Evolutionary conservation across 441 rosid species (phyloP).

Genomic region (Pelargonium exstipulatum): DNA sequence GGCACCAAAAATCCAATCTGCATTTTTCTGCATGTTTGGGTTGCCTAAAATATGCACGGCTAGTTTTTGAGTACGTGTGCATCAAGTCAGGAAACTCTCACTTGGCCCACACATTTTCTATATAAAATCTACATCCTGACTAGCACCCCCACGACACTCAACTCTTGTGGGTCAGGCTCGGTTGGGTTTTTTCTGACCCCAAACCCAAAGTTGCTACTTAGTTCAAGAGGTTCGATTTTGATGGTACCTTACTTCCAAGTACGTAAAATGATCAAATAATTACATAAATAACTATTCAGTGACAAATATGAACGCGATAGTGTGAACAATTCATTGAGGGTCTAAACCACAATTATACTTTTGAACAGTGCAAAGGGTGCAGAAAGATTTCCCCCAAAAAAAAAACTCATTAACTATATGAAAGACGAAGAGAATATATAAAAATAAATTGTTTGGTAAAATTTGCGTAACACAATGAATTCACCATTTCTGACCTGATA

Average conservation of each 20-base stretch:
- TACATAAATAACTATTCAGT: neutral
- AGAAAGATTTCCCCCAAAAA: too few species aligned
- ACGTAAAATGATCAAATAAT: neutral
- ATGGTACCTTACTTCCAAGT: neutral
- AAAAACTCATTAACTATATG: neutral
- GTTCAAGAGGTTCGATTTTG: neutral
- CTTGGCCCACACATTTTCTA: too few species aligned
- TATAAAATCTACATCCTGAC: too few species aligned
- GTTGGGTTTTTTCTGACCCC: too few species aligned
- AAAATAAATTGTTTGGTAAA: neutral
- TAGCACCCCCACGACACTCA: too few species aligned
- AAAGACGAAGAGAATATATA: neutral
- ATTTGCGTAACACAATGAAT: constrained; percentile 4
- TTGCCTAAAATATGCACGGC: too few species aligned
- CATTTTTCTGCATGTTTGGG: too few species aligned
- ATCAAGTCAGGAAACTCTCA: too few species aligned
- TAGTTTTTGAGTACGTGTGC: too few species aligned
- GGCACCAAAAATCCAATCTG: neutral
- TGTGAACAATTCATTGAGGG: neutral
- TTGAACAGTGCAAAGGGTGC: too few species aligned
- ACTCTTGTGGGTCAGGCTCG: too few species aligned
- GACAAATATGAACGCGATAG: neutral
- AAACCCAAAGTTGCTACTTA: too few species aligned
- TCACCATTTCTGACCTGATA: constrained; percentile 59
- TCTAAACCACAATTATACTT: neutral